A percentile compares a stretch with the other conserved stretches of the same genome.
phyloP scores from a whole-genome alignment of 1,139 yeast genomes.

The Scheffersomyces insectosa region DNA sequence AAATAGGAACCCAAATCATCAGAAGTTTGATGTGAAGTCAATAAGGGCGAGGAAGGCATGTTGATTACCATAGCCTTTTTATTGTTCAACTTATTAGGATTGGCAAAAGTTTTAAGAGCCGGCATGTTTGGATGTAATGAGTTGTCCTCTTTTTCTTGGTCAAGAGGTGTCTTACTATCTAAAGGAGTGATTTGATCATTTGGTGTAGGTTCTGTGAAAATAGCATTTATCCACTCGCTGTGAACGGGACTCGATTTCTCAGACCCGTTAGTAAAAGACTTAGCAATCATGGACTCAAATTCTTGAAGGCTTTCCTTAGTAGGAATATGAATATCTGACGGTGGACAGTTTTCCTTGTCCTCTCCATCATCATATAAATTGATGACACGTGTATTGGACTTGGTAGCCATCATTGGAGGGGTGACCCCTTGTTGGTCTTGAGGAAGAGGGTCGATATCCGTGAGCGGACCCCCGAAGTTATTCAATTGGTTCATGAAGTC shows the following conservation, averaged over 20 bases:
- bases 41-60: constrained; percentile 47
- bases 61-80: constrained; percentile 28
- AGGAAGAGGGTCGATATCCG: constrained; percentile 55
- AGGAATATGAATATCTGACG: constrained; percentile 20
- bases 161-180: constrained; percentile 39
- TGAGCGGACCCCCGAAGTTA: constrained; percentile 52
- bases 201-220: constrained; percentile 49
- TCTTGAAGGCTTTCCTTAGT: constrained; percentile 26
- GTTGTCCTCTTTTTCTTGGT: constrained; percentile 16
- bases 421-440: constrained; percentile 35
- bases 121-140: constrained; percentile 26
- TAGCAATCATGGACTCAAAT: constrained; percentile 41
- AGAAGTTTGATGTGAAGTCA: constrained; percentile 15
- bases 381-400: constrained; percentile 47
- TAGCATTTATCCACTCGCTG: constrained; percentile 36
- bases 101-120: constrained; percentile 29
- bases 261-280: constrained; percentile 33
- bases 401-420: constrained; percentile 53
- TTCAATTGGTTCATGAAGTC: constrained; percentile 52
- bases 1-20: constrained; percentile 20
- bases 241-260: constrained; percentile 34
- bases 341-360: constrained; percentile 48
- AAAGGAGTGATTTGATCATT: constrained; percentile 45
- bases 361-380: constrained; percentile 40
- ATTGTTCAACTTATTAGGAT: constrained; percentile 15